Conservation (phyloP, 306 rosid genomes). For the Rosa multiflora region DNA sequence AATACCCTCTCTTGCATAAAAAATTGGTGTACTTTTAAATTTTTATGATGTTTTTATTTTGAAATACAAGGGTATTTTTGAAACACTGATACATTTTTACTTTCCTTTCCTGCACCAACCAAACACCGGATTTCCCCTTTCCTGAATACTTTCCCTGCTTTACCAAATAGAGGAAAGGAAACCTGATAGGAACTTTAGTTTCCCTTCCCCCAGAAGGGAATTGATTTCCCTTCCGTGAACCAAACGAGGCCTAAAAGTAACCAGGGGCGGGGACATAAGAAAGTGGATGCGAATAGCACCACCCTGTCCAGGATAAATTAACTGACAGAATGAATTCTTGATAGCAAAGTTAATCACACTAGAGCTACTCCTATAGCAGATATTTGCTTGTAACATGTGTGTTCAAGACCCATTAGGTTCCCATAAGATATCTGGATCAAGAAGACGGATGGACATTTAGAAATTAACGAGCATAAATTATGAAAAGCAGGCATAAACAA, state of each 20-base stretch:
- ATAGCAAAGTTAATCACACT: not conserved
- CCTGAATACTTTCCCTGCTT: too few species aligned
- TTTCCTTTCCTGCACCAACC: too few species aligned
- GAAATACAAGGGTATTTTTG: too few species aligned
- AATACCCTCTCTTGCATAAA: too few species aligned
- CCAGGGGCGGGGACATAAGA: not conserved
- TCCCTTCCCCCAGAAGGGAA: too few species aligned
- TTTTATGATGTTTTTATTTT: too few species aligned
- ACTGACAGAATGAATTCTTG: not conserved
- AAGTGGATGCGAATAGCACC: not conserved
- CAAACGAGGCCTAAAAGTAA: not conserved
- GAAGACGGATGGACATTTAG: not conserved
- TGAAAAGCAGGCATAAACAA: slow-evolving; percentile 24
- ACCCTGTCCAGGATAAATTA: not conserved
- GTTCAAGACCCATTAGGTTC: not conserved
- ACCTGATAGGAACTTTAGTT: too few species aligned
- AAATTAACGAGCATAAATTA: slow-evolving; percentile 8
- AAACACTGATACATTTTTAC: too few species aligned
- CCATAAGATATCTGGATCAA: not conserved
- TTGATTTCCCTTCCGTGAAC: too few species aligned
- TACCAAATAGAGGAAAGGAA: too few species aligned
- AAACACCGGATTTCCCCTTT: too few species aligned
- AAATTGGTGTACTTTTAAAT: too few species aligned
- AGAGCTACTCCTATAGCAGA: not conserved
- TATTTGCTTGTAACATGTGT: not conserved